Evolutionary conservation across 2,329 filamentous ascomycete species (phyloP).

Genomic region (Fusarium compactum): DNA sequence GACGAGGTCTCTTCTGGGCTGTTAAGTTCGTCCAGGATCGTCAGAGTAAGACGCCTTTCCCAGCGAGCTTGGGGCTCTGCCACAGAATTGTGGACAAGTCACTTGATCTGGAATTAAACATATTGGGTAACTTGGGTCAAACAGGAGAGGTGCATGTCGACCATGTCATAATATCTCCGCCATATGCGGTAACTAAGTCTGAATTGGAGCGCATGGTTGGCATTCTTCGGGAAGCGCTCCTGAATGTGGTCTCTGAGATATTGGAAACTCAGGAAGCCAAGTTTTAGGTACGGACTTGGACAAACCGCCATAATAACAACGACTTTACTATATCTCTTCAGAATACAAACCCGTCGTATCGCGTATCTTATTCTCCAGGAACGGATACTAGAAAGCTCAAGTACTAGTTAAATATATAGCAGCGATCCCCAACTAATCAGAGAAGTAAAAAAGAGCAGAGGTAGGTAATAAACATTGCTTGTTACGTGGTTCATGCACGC

Average conservation of each 20-base stretch:
- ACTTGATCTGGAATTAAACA: background rate
- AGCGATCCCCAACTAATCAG: background rate
- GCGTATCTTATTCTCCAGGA: background rate
- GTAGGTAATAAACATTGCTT: background rate
- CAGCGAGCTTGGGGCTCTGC: background rate
- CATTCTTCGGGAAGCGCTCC: background rate
- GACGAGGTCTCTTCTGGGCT: constrained; percentile 12
- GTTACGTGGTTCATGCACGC: background rate
- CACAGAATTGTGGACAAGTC: constrained; percentile 2
- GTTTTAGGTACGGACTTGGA: background rate
- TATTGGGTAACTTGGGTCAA: constrained; percentile 7
- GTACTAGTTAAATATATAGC: background rate
- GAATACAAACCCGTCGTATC: background rate
- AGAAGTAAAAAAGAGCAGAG: background rate
- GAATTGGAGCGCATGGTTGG: background rate
- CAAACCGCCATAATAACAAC: background rate
- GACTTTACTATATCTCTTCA: background rate
- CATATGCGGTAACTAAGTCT: constrained; percentile 1
- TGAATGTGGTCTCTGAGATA: background rate
- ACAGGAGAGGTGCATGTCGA: constrained; percentile 4
- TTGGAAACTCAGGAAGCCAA: background rate
- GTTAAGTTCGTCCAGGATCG: constrained; percentile 6
- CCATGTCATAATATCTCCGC: constrained; percentile 7
- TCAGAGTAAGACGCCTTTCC: background rate
- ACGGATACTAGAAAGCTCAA: background rate